These are phyloP conservation scores for Colletotrichum salicis DNA, from an alignment of 2,329 filamentous ascomycete genomes.

Conservation along the genomic window DNA sequence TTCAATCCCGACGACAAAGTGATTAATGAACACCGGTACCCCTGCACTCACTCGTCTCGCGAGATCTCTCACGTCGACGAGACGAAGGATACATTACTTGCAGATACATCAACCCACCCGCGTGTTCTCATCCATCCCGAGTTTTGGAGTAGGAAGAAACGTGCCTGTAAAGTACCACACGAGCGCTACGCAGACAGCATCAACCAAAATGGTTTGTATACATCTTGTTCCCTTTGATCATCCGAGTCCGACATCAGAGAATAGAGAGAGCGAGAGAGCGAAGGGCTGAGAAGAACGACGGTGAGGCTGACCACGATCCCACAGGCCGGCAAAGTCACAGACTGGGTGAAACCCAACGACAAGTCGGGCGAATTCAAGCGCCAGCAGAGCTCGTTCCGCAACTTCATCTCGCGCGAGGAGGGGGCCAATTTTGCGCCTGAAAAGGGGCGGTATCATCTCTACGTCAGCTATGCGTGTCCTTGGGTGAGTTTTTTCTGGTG, in stretches of 20 bases:
- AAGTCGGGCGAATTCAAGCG: conserved; percentile 93
- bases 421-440: conserved; percentile 84
- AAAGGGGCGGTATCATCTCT: conserved; percentile 92
- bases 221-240: not conserved
- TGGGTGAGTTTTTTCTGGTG: conserved; percentile 65
- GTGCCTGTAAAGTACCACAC: not conserved
- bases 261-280: no score
- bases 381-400: conserved; percentile 83
- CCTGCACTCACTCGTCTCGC: conserved; percentile 5
- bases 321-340: conserved; percentile 70
- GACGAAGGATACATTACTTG: not conserved
- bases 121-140: conserved; percentile 3
- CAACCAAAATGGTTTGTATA: conserved; percentile 28
- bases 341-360: conserved; percentile 84
- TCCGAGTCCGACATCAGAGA: no score
- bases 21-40: conserved; percentile 2
- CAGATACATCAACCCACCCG: not conserved
- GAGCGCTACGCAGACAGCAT: conserved; percentile 1
- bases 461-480: conserved; percentile 92
- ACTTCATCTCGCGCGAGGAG: conserved; percentile 78
- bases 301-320: no score
- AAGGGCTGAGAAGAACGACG: no score
- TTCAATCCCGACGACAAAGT: not conserved
- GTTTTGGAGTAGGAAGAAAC: not conserved
- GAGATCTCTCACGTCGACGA: not conserved